A percentile compares a stretch with the other conserved stretches of the same genome.
phyloP scores from a whole-genome alignment of 192 early-diverging fungal genomes.

The Coemansia sp. region DNA sequence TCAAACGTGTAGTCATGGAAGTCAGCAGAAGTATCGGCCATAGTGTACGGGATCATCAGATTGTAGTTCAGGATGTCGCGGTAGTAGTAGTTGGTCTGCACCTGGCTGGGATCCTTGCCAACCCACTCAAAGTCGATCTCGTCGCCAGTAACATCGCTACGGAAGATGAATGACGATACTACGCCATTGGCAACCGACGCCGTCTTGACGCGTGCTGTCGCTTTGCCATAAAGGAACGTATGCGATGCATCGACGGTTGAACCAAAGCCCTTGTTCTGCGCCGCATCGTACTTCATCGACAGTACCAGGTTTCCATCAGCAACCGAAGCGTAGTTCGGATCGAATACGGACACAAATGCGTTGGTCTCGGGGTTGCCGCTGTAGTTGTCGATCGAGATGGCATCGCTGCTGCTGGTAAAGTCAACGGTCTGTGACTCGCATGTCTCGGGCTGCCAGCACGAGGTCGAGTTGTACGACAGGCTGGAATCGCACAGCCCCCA shows the following conservation, averaged over 20 bases:
- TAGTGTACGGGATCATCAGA: slow-evolving; percentile 39
- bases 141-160: slow-evolving; percentile 56
- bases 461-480: slow-evolving; percentile 48
- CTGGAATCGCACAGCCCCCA: slow-evolving; percentile 44
- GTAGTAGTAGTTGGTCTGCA: slow-evolving; percentile 70
- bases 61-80: slow-evolving; percentile 57
- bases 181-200: slow-evolving; percentile 57
- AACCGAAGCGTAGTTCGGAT: slow-evolving; percentile 30
- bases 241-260: slow-evolving; percentile 50
- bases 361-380: slow-evolving; percentile 30
- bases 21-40: slow-evolving; percentile 49
- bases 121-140: slow-evolving; percentile 74
- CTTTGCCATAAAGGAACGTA: slow-evolving; percentile 60
- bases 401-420: slow-evolving; percentile 39
- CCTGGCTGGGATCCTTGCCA: slow-evolving; percentile 54
- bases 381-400: slow-evolving; percentile 28
- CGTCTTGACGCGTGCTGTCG: slow-evolving; percentile 60
- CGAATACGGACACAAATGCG: slow-evolving; percentile 54
- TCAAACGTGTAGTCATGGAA: too few species aligned
- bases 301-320: slow-evolving; percentile 28
- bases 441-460: slow-evolving; percentile 45
- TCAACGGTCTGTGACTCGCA: slow-evolving; percentile 32
- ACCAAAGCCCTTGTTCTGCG: slow-evolving; percentile 60
- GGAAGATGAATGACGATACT: slow-evolving; percentile 59
- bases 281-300: slow-evolving; percentile 39